phyloP scores from a whole-genome alignment of 2,329 filamentous ascomycete genomes.

The Neofusicoccum cordaticola region DNA sequence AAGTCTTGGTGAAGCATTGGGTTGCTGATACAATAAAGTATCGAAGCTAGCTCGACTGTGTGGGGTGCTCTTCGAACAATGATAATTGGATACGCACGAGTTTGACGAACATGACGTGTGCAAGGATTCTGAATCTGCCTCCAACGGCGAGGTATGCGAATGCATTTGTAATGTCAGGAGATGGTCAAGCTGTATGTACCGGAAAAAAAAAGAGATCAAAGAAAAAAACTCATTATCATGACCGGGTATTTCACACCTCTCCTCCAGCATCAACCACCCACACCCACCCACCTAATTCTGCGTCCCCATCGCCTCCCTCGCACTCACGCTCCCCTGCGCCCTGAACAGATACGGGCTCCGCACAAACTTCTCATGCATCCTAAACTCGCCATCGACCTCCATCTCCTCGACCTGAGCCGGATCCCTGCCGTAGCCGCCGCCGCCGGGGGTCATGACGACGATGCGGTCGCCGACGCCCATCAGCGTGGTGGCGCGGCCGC shows the following conservation, averaged over 20 bases:
- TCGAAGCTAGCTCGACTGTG: too few relatives aligned
- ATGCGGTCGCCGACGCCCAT: slow-evolving; percentile 77
- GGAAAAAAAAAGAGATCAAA: background rate
- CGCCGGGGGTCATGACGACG: slow-evolving; percentile 74
- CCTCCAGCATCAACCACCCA: too few relatives aligned
- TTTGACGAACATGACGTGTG: too few relatives aligned
- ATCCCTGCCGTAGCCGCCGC: slow-evolving; percentile 67
- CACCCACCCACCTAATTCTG: background rate
- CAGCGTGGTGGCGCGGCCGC: slow-evolving; percentile 73
- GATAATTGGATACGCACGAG: too few relatives aligned
- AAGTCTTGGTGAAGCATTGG: too few relatives aligned
- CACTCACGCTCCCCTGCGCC: slow-evolving; percentile 16
- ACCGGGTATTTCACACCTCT: background rate
- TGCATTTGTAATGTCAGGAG: too few relatives aligned
- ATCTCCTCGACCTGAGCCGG: background rate
- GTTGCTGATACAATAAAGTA: too few relatives aligned
- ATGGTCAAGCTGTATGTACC: too few relatives aligned
- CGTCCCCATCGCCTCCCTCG: slow-evolving; percentile 15
- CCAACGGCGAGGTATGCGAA: too few relatives aligned
- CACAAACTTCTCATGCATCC: slow-evolving; percentile 13
- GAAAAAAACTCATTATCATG: background rate
- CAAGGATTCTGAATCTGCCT: too few relatives aligned
- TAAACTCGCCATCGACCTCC: background rate
- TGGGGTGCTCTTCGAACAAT: too few relatives aligned
- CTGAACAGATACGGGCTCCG: slow-evolving; percentile 12